Evolutionary conservation across 257 asterid genomes (phyloP).

Genomic region (Solanum bulbocastanum): DNA sequence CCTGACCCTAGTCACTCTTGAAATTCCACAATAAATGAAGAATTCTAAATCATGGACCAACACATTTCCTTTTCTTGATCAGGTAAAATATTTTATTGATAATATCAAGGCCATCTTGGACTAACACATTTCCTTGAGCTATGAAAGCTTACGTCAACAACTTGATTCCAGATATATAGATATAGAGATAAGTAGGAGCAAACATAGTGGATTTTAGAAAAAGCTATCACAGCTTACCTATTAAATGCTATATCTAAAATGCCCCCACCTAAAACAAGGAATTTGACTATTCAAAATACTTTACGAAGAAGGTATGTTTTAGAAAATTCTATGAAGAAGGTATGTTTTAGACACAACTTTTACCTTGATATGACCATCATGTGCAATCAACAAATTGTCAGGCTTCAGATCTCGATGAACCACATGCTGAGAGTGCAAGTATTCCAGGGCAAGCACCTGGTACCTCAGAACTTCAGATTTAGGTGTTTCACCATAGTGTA

Average conservation of each 20-base stretch:
- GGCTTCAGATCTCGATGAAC: slow-evolving; percentile 99
- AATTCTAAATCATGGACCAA: background rate
- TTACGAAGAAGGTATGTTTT: background rate
- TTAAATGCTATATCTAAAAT: background rate
- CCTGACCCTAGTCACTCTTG: background rate
- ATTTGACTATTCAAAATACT: background rate
- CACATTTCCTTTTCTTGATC: background rate
- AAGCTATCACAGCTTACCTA: background rate
- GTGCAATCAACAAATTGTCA: slow-evolving; percentile 96
- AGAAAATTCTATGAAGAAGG: background rate
- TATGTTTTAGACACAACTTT: background rate
- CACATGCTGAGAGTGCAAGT: slow-evolving; percentile 82
- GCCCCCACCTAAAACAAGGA: background rate
- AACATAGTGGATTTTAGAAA: background rate
- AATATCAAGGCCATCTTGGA: background rate
- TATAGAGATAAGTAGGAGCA: background rate
- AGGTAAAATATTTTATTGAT: background rate
- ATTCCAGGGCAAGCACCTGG: slow-evolving; percentile 98
- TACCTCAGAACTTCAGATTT: slow-evolving; percentile 7
- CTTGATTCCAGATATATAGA: background rate
- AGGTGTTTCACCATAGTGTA: slow-evolving; percentile 3
- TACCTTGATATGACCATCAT: slow-evolving; percentile 99
- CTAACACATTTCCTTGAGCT: background rate
- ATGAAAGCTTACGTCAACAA: background rate
- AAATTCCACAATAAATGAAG: background rate